Evolutionary conservation across 2,329 filamentous ascomycete species (phyloP).

Genomic region (Pleurostoma richardsiae): DNA sequence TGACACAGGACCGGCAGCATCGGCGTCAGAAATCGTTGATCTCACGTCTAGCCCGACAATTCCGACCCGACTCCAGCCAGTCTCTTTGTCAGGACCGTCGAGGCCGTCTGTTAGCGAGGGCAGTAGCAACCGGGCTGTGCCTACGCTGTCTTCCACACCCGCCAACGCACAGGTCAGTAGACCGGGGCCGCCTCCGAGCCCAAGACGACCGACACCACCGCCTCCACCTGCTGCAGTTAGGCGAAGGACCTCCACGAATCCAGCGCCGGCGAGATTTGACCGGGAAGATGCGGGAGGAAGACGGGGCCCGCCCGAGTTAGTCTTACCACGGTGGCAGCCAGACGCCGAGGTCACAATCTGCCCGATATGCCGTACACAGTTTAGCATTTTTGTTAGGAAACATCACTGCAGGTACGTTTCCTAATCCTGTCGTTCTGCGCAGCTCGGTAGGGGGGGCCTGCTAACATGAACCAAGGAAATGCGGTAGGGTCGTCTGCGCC

Average conservation of each 20-base stretch:
- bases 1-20: too few species aligned
- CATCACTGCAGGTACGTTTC: constrained; percentile 77
- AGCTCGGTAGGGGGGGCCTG: not conserved
- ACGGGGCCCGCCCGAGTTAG: constrained; percentile 32
- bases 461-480: constrained; percentile 56
- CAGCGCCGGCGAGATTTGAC: too few species aligned
- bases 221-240: constrained; percentile 7
- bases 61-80: not conserved
- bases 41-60: not conserved
- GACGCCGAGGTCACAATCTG: constrained; percentile 78
- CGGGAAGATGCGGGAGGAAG: not conserved
- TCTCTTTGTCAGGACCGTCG: constrained; percentile 4
- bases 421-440: not conserved
- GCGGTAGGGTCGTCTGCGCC: constrained; percentile 85
- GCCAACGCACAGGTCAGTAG: constrained; percentile 1
- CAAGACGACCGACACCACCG: constrained; percentile 7
- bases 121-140: too few species aligned
- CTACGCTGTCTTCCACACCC: too few species aligned
- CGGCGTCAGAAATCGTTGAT: not conserved
- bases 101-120: too few species aligned
- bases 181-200: not conserved
- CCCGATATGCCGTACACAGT: constrained; percentile 75
- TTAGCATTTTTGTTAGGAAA: constrained; percentile 81
- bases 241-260: constrained; percentile 7
- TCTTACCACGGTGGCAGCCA: constrained; percentile 79